A percentile compares a stretch with the other conserved stretches of the same genome.
phyloP scores from a whole-genome alignment of 1,139 yeast genomes.

The Candida sojae region DNA sequence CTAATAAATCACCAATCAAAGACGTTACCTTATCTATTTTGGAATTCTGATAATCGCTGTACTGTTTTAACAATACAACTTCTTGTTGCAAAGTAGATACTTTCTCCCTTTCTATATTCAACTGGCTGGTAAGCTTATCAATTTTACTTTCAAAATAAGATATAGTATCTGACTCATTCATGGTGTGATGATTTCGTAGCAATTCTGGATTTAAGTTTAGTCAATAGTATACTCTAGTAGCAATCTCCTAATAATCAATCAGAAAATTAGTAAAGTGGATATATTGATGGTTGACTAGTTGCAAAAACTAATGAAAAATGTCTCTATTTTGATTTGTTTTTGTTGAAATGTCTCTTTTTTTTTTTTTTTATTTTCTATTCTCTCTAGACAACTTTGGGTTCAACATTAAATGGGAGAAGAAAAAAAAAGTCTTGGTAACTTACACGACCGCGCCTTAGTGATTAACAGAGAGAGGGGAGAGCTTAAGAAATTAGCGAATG shows the following conservation, averaged over 20 bases:
- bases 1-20: slow-evolving; percentile 33
- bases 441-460: neutral
- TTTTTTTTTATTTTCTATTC: neutral
- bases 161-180: slow-evolving; percentile 8
- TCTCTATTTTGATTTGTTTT: neutral
- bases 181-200: neutral
- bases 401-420: neutral
- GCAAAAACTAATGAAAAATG: slow-evolving; percentile 1
- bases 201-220: neutral
- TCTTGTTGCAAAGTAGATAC: slow-evolving; percentile 30
- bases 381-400: neutral
- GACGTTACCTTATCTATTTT: slow-evolving; percentile 42
- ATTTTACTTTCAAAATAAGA: slow-evolving; percentile 14
- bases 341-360: slow-evolving; percentile 1
- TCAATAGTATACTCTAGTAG: no score
- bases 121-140: slow-evolving; percentile 13
- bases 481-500: no score
- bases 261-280: neutral
- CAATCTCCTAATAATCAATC: neutral
- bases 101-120: slow-evolving; percentile 23
- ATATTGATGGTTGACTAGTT: neutral
- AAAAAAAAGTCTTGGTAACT: neutral
- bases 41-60: slow-evolving; percentile 39
- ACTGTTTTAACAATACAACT: slow-evolving; percentile 35
- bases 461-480: no score